Evolutionary conservation across 345 rosid genomes (phyloP), one percentile per base, ranked within the genome.

Genomic region (Eucalyptus coolabah): DNA sequence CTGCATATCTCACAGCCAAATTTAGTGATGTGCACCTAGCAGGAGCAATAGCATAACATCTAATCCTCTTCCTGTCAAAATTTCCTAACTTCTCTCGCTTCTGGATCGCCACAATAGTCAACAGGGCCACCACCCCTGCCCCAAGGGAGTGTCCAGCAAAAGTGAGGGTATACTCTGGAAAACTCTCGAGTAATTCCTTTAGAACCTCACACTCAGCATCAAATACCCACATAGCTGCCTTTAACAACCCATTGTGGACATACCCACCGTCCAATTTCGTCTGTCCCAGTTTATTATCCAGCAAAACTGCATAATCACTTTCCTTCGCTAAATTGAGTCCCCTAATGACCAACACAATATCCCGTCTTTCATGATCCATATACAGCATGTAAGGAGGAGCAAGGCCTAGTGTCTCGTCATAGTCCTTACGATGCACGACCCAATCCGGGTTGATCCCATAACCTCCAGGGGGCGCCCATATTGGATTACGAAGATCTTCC

Each of bases 101-200:
- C 91, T 96, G 96, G 91, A 95, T 89, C 4, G 93, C 95, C 86
- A 95, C 91, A 87, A 97, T 92, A 53, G 91, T 94, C 92, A 98
- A 90, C 94, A 96, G 88, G 6, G 99, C 92, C 59, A 92, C 98
- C 88, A 98, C 92, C 80, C 99, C 98, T 4, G 98, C 98, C 88
- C 99, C 99, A 59, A 98, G 90, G 23, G 99, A 98, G 92, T 98
- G 99, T 53, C 99, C 99, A 19, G 93, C 95, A 93, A 98, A 96
- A 13, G 98, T 96, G 94, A 98, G 92, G 8, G 93, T 93, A 90
- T 98, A 98, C 65, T 90, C 67, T 21, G 98, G 96, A 89, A 95
- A 93, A 87, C 89, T 93, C 93, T 93, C 95, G 50, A 95, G 86
- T 88, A 97, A 94, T n/a, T 87, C 92, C 87, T 92, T 93, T 90